Evolutionary conservation across 164 flowering plant species (phyloP), one percentile per base, ranked within the genome.

Genomic region (Annona squamosa): DNA sequence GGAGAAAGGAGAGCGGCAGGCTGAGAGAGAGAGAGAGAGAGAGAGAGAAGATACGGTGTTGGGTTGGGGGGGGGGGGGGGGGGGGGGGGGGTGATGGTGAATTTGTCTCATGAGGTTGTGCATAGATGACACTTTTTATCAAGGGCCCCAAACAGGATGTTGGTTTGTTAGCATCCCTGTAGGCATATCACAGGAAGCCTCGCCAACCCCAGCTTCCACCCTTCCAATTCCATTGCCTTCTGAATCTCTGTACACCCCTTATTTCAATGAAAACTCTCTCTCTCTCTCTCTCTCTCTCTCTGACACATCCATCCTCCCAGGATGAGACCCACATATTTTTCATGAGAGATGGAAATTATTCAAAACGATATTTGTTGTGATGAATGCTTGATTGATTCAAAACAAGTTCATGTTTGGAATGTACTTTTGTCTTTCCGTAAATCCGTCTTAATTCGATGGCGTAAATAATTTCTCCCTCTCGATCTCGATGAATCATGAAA

Each of bases 131-230:
- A 26, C 65, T 59, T 71, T 59, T 65, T n/a, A n/a, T 48, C 7
- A 6, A 52, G 44, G 72, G 26, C 62, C 62, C 71, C 68, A 44
- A 71, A 71, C 72, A 56, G 4, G 65, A 71, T 71, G 64, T 59
- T 71, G 65, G 72, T 48, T 69, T 69, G 71, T 48, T 61, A 62
- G 71, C 26, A 52, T 26, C 26, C 65, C 42, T 59, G 72, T 71
- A 48, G 72, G 72, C 12, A 4, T 37, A 3, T 57, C 48, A 42
- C 10, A 37, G 17, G 57, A 43, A 19, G 46, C 65, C 59, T 71
- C 72, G 42, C 46, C 52, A 37, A 37, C 46, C 65, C 17, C 44
- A 69, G 12, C 7, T 48, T 26, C 37, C 37, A 26, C 37, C 37
- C 37, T 26, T 26, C 37, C 37, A 26, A 26, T 26, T 26, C 52